Evolutionary conservation across 1,139 yeast genomes (phyloP).

Genomic region (Taphrina sp.): DNA sequence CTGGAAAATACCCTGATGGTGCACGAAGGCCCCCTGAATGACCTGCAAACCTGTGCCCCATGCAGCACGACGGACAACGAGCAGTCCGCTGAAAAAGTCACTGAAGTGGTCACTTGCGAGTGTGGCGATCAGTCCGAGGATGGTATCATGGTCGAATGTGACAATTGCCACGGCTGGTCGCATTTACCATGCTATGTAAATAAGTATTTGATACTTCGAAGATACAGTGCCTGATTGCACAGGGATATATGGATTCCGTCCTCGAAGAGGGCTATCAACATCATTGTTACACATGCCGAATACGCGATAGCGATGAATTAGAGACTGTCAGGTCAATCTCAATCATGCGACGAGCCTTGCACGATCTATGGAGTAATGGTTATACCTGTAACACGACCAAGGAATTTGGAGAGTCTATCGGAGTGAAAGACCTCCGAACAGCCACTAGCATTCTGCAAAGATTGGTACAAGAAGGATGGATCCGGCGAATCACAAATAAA

Average conservation of each 20-base stretch:
- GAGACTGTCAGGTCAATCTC: conserved; percentile 31
- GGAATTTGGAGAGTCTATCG: conserved; percentile 9
- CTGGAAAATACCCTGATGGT: too few species aligned
- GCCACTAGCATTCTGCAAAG: conserved; percentile 4
- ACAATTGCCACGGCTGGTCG: conserved; percentile 92
- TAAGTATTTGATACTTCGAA: neutral
- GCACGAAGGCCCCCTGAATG: too few species aligned
- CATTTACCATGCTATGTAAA: conserved; percentile 47
- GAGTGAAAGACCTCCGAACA: conserved; percentile 2
- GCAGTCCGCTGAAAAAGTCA: too few species aligned
- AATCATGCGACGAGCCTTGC: conserved; percentile 35
- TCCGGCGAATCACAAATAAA: neutral
- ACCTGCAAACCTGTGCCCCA: too few species aligned
- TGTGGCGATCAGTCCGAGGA: conserved; percentile 54
- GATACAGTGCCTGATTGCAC: neutral
- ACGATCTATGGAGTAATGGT: conserved; percentile 25
- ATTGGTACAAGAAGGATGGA: conserved; percentile 8
- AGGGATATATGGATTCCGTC: conserved; percentile 1
- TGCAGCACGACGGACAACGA: too few species aligned
- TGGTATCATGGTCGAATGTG: conserved; percentile 85
- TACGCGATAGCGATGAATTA: neutral
- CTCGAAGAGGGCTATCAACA: conserved; percentile 1
- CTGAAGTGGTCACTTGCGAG: conserved; percentile 6
- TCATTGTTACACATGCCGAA: conserved; percentile 7
- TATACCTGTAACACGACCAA: neutral